phyloP scores from a whole-genome alignment of 208 protist species.

The Trypanosoma rangeli region DNA sequence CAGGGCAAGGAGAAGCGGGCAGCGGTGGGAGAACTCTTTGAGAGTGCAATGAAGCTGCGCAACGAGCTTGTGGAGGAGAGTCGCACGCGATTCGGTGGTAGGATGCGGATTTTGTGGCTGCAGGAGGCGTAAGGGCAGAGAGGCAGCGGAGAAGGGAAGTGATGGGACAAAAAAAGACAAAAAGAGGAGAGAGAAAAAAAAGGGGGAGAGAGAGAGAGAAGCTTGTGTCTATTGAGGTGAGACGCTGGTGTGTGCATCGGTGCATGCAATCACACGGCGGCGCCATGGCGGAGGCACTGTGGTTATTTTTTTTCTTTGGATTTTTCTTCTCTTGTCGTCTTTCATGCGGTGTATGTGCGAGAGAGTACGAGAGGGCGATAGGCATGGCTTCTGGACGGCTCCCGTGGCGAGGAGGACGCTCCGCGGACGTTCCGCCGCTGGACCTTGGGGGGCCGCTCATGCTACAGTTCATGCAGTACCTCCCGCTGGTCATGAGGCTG shows the following conservation, averaged over 20 bases:
- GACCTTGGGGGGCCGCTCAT: conserved; percentile 7
- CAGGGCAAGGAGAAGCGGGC: conserved; percentile 35
- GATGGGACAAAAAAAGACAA: neutral
- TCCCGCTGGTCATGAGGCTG: conserved; percentile 51
- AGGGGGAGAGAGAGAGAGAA: too few relatives aligned
- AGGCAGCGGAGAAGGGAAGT: neutral
- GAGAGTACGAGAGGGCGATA: neutral
- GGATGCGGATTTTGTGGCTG: conserved; percentile 85
- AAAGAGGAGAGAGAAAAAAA: neutral
- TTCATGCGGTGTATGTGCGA: neutral
- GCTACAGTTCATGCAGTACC: conserved; percentile 44
- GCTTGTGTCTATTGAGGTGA: too few relatives aligned
- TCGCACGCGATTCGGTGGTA: conserved; percentile 66
- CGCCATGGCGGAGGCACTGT: too few relatives aligned
- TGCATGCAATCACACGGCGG: neutral
- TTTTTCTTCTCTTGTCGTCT: conserved; percentile 10
- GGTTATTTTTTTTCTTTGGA: conserved; percentile 4
- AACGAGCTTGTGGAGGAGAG: conserved; percentile 72
- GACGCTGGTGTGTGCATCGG: too few relatives aligned
- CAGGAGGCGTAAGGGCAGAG: conserved; percentile 54
- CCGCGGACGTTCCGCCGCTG: neutral
- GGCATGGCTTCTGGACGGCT: too few relatives aligned
- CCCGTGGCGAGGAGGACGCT: neutral
- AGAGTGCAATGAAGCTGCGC: conserved; percentile 56
- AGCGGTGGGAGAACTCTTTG: conserved; percentile 46